Base-by-base conservation (phyloP, 345 rosid species). In the Noccaea bulbosa region DNA sequence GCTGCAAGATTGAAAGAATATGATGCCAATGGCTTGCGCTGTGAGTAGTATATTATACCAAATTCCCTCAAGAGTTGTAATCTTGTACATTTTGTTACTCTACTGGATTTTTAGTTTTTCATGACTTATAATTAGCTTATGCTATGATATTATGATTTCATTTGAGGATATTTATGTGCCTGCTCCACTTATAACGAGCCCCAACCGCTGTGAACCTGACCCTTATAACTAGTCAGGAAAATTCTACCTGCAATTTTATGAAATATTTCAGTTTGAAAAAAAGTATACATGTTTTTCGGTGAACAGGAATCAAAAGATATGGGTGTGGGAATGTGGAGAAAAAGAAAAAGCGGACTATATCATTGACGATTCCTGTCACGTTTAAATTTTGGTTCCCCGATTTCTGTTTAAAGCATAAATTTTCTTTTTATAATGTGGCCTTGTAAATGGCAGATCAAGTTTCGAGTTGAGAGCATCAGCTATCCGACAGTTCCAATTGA, bases 101-200 rank as follows among this genome's bases (percentile, higher is more conserved):
- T n/a, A n/a, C n/a, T n/a, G n/a, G n/a, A n/a, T n/a, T n/a, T n/a
- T n/a, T n/a, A n/a, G n/a, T n/a, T n/a, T n/a, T n/a, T n/a, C n/a
- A n/a, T n/a, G n/a, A 15, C 67, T 61, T 59, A 7, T 53, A 9
- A 6, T 62, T 33, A 20, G 17, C 56, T 20, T 30, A 39, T 44
- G 12, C 62, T 10, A 52, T 67, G 62, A 38, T 35, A n/a, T 20
- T 5, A 12, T 64, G 46, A 5, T 16, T n/a, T 32, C 16, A 52
- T 33, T 88, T 80, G 89, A 93, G 38, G 98, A 93, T 70, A 85
- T 93, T 47, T 78, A 78, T 74, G 53, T 93, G 47, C 92, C 92
- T 43, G 56, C 22, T 35, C 85, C 86, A 79, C 85, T 72, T 74
- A 56, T 93, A 72, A 94, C 86, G 11, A 46, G 9, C 24, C 89